Evolutionary conservation across 202 grass and related monocot genomes (phyloP), one percentile per base, ranked within the genome.

Genomic region (Brachypodium distachyon): DNA sequence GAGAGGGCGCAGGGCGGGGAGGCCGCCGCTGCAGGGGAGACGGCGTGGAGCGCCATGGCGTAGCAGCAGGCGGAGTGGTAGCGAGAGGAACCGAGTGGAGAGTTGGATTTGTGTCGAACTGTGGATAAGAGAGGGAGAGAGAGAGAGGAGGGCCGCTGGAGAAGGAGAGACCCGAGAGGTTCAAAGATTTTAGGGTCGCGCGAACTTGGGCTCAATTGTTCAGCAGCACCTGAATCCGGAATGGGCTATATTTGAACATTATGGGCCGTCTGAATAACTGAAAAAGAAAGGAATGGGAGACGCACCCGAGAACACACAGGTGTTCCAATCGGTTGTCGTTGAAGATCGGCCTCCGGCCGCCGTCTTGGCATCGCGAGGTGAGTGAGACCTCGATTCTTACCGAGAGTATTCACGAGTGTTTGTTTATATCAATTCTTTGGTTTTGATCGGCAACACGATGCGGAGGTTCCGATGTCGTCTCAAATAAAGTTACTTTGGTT

Each of bases 21-120:
- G 38, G 65, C 81, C 25, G 77, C 69, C 68, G 86, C 57, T n/a
- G 86, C 82, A 12, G 90, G 75, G 69, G 70, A 89, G 63, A 87
- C 83, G 58, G 58, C 67, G 77, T 85, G 91, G 60, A 90, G 83
- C 21, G 81, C 27, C 72, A 75, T 42, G 62, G 52, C 4, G 46
- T 4, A 42, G 27, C 41, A 51, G 75, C 2, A 39, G 56, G 80
- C 41, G 61, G 40, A 40, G 46, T 22, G 43, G 47, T 2, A 23
- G 61, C 21, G 32, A 32, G 38, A 0, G 69, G 41, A 43, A 65
- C 37, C 44, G 33, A 48, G 67, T 9, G 65, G 64, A 48, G 12
- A 11, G 37, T 47, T 34, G 55, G 61, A 44, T 21, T 22, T 53
- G 33, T 46, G 14, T 19, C 64, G 64, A 60, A 67, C 25, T 71